Evolutionary conservation across 768 basidiomycete genomes (phyloP).

Genomic region (Scleroderma bovista): DNA sequence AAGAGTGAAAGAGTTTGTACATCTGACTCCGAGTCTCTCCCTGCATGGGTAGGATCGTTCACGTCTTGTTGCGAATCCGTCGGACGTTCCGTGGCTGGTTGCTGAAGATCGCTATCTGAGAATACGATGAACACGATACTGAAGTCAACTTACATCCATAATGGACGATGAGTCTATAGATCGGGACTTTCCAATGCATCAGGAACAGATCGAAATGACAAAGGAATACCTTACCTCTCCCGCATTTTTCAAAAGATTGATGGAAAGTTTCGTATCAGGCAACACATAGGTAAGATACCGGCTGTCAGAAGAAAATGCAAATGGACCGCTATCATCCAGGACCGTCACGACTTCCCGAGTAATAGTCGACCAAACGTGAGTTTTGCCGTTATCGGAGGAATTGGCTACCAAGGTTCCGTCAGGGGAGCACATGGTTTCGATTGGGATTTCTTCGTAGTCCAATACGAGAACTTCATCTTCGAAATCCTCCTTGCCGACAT

Average conservation of each 20-base stretch:
- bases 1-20: not conserved
- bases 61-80: not conserved
- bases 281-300: not conserved
- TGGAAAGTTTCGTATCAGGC: not conserved
- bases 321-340: slow-evolving; percentile 61
- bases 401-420: slow-evolving; percentile 8
- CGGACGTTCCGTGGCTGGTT: not conserved
- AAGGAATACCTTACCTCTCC: not conserved
- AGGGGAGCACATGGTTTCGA: slow-evolving; percentile 9
- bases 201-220: not conserved
- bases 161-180: not conserved
- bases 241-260: not conserved
- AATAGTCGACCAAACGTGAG: slow-evolving; percentile 9
- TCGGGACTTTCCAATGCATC: not conserved
- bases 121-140: not conserved
- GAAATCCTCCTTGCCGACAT: slow-evolving; percentile 4
- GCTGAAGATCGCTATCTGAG: not conserved
- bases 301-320: slow-evolving; percentile 2
- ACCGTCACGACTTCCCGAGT: slow-evolving; percentile 26
- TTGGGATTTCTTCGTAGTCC: not conserved
- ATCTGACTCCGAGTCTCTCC: not conserved
- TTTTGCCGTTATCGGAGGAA: slow-evolving; percentile 6
- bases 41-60: not conserved
- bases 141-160: not conserved
- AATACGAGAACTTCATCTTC: not conserved